Base-by-base conservation (phyloP, 2,329 filamentous ascomycete genomes). In the Fusarium kyushuense region DNA sequence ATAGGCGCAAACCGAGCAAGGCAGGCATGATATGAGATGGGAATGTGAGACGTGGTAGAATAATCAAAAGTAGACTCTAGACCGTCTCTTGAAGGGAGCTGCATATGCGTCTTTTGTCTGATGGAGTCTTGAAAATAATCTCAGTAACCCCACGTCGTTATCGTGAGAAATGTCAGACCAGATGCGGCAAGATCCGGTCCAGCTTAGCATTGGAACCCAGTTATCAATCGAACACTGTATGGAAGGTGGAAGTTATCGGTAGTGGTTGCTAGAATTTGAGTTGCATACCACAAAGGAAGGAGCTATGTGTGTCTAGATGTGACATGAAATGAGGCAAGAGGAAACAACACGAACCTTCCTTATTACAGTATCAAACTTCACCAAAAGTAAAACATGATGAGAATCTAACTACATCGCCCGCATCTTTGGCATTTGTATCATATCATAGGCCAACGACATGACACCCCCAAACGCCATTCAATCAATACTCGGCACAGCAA, bases 141-240 rank as follows among this genome's bases (percentile, higher is more conserved):
- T 54, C 56, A 62, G 43, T 27, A 62, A 61, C 70, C 65, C 60
- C 64, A 59, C 53, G 58, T 54, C 57, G 60, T 53, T 55, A 67
- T 60, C 66, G 19, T n/a, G 29, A 38, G 25, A 46, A 47, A 55
- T 32, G 36, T 51, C 49, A 58, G 21, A 58, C 25, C 46, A 61
- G 36, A 56, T 49, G 48, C 40, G 54, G 33, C 47, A 64, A 52
- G 42, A 30, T 54, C 66, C 62, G 67, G 70, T 38, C 70, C 61
- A 68, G 64, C 33, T 56, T 27, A 54, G 43, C 38, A n/a, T 42
- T 35, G 23, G 27, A 30, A 32, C 42, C 10, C 12, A 45, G 42
- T 33, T 33, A 57, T 57, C 33, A 46, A 57, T 32, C 25, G 23
- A 42, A 25, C 9, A 16, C 13, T 14, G n/a, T 19, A 30, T 25